Evolutionary conservation across 78 protist species (phyloP).

Genomic region (Pigoraptor vietnamica): DNA sequence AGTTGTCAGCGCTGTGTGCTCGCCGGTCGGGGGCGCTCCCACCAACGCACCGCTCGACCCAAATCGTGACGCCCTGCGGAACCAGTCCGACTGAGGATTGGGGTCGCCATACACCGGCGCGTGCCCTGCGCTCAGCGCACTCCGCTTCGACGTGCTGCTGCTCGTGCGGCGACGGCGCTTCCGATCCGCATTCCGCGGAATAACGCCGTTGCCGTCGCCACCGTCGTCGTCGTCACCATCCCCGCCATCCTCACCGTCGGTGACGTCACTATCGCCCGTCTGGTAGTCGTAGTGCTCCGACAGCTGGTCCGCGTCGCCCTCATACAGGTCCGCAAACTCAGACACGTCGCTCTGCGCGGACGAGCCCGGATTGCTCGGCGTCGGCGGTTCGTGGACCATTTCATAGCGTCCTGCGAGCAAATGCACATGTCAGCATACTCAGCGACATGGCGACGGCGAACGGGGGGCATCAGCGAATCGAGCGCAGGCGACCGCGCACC

Average conservation of each 20-base stretch:
- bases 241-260: neutral
- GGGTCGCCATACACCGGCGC: neutral
- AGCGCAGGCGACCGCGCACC: too few species aligned
- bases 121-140: neutral
- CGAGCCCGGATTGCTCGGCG: neutral
- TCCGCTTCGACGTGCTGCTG: neutral
- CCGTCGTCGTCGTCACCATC: neutral
- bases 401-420: neutral
- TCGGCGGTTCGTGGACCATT: neutral
- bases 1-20: neutral
- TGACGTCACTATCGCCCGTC: neutral
- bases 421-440: too few species aligned
- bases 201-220: neutral
- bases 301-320: neutral
- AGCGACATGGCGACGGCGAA: too few species aligned
- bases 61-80: neutral
- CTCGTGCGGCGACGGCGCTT: neutral
- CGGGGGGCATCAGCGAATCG: too few species aligned
- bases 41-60: neutral
- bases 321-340: neutral
- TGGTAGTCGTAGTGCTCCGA: neutral
- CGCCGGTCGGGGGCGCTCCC: too few species aligned
- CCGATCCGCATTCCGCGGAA: neutral
- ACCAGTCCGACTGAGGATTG: neutral
- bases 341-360: neutral